Conservation (phyloP, 345 rosid species). For the Erucastrum elatum region DNA sequence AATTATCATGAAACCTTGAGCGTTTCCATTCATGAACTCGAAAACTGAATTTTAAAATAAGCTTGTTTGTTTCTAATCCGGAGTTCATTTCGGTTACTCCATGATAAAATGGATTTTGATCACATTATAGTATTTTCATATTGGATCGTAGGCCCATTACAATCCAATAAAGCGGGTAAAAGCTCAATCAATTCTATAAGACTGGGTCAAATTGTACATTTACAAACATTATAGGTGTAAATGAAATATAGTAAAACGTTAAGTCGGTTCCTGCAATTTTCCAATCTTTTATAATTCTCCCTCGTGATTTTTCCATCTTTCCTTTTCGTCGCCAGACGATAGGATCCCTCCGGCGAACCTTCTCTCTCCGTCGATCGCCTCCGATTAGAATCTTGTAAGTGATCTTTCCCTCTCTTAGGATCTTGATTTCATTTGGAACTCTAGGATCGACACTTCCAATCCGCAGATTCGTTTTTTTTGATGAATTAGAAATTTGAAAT, state of each 20-base stretch:
- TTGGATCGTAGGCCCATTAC: not conserved
- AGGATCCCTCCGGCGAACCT: not conserved
- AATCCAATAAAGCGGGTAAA: not conserved
- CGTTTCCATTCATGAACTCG: not conserved
- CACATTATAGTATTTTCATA: not conserved
- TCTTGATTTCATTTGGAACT: conserved; percentile 6
- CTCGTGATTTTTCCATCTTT: not conserved
- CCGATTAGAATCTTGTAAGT: conserved; percentile 23
- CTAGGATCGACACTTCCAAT: not conserved
- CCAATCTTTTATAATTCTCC: not conserved
- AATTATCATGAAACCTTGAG: not conserved
- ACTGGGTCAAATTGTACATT: not conserved
- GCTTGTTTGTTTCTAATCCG: not conserved
- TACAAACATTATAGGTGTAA: not conserved
- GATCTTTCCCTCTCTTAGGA: not conserved
- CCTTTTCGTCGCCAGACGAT: conserved; percentile 3
- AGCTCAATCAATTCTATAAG: not conserved
- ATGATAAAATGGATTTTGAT: not conserved
- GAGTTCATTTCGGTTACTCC: not conserved
- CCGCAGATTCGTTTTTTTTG: not conserved
- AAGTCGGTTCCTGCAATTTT: conserved; percentile 10
- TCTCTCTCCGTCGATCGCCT: not conserved
- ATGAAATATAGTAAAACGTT: not conserved
- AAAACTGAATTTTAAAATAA: conserved; percentile 11
- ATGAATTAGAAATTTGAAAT: not conserved